Percentiles rank a stretch among this genome's conserved stretches.
These are phyloP conservation scores for Astragalus glycyphyllos DNA, from an alignment of 306 rosid species.

Conservation along the genomic window DNA sequence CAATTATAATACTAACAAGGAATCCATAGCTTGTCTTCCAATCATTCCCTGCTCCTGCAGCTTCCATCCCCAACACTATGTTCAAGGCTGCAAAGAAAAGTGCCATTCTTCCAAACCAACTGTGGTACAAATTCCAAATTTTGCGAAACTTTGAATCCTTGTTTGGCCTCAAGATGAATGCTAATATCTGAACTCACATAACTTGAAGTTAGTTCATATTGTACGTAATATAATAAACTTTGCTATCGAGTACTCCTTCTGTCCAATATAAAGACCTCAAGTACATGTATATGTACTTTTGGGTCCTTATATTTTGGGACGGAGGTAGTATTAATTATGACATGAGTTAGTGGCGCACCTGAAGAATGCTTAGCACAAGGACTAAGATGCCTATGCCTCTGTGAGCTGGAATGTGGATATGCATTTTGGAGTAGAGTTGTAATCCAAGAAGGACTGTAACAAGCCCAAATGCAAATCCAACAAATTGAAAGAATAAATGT, in stretches of 20 bases:
- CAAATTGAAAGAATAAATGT: slow-evolving; percentile 79
- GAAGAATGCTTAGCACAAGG: slow-evolving; percentile 85
- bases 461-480: slow-evolving; percentile 82
- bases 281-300: too few species aligned
- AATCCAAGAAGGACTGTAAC: slow-evolving; percentile 82
- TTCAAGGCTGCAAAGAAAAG: slow-evolving; percentile 88
- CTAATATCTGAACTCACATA: slow-evolving; percentile 68
- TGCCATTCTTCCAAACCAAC: slow-evolving; percentile 92
- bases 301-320: too few species aligned
- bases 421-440: slow-evolving; percentile 67
- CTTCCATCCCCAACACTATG: slow-evolving; percentile 81
- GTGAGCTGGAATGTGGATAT: slow-evolving; percentile 77
- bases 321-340: not conserved
- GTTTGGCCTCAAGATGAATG: slow-evolving; percentile 80
- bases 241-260: slow-evolving; percentile 7
- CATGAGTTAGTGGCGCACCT: slow-evolving; percentile 58
- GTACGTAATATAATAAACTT: not conserved
- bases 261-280: too few species aligned
- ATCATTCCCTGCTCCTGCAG: slow-evolving; percentile 78
- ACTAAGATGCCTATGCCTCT: slow-evolving; percentile 92
- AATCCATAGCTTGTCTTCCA: slow-evolving; percentile 93
- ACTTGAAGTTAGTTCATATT: slow-evolving; percentile 33
- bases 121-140: slow-evolving; percentile 91
- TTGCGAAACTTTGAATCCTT: slow-evolving; percentile 71
- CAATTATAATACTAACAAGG: slow-evolving; percentile 63